Percentiles rank a stretch among this genome's conserved stretches.
Conservation (phyloP, 2,329 filamentous ascomycete species). For the Monosporascus sp. region DNA sequence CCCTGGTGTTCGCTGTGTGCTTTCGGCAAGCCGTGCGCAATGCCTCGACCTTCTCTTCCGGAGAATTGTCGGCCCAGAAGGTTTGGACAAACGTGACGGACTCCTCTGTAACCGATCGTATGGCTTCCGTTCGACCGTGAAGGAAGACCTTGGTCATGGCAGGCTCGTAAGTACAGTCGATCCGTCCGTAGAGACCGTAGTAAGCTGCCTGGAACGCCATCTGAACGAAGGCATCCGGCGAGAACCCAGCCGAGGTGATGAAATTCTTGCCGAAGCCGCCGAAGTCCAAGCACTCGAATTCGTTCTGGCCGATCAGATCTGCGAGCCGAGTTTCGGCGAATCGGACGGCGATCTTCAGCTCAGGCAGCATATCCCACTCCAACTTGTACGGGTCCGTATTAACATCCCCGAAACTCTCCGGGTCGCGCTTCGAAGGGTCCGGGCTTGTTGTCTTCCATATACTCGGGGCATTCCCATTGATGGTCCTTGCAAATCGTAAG, state of each 20-base stretch:
- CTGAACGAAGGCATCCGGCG: constrained; percentile 93
- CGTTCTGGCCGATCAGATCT: constrained; percentile 93
- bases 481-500: constrained; percentile 86
- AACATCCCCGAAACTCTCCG: constrained; percentile 86
- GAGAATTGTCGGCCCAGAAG: constrained; percentile 89
- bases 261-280: constrained; percentile 90
- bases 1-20: constrained; percentile 73
- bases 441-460: constrained; percentile 89
- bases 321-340: constrained; percentile 94
- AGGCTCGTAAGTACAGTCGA: constrained; percentile 95
- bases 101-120: constrained; percentile 78
- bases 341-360: constrained; percentile 82
- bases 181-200: constrained; percentile 88
- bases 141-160: constrained; percentile 96
- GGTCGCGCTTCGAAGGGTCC: constrained; percentile 87
- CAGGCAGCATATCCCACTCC: constrained; percentile 95
- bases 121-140: constrained; percentile 90
- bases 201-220: constrained; percentile 99
- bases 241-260: constrained; percentile 95
- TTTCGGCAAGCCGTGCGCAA: constrained; percentile 78
- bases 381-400: constrained; percentile 92
- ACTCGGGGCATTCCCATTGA: constrained; percentile 88
- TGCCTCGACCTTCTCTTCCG: constrained; percentile 78
- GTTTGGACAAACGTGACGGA: constrained; percentile 84
- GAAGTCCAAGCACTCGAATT: constrained; percentile 91